phyloP scores from a whole-genome alignment of 768 basidiomycete genomes.

The Hericium coralloides region DNA sequence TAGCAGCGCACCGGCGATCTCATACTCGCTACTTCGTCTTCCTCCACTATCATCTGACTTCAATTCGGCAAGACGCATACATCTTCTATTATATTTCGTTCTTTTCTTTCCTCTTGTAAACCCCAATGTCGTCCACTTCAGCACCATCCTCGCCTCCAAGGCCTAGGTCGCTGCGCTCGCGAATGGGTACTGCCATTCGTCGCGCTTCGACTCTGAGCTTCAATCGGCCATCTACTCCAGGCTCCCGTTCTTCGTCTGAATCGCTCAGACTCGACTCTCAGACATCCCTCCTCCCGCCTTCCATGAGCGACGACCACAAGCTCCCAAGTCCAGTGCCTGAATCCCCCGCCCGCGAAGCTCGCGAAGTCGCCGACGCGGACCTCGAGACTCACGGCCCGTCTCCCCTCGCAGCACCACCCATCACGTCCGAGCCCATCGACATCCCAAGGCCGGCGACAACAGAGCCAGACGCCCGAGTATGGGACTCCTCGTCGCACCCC shows the following conservation, averaged over 20 bases:
- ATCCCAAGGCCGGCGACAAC: not conserved
- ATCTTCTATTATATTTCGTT: too few species aligned
- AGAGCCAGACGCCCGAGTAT: not conserved
- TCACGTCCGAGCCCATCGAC: conserved; percentile 5
- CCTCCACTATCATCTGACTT: not conserved
- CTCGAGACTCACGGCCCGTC: conserved; percentile 17
- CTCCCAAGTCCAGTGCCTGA: conserved; percentile 62
- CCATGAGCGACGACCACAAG: conserved; percentile 10
- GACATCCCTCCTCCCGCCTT: conserved; percentile 18
- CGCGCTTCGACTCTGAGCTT: conserved; percentile 13
- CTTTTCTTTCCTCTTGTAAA: too few species aligned
- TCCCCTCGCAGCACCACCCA: conserved; percentile 14
- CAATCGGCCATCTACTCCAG: conserved; percentile 3
- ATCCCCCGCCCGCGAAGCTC: conserved; percentile 53
- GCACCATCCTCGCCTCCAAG: conserved; percentile 3
- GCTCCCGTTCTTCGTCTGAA: conserved; percentile 9
- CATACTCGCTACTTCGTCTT: not conserved
- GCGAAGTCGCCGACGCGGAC: conserved; percentile 21
- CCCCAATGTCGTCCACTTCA: not conserved
- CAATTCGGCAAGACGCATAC: too few species aligned
- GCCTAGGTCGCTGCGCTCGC: conserved; percentile 8
- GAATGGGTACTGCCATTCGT: conserved; percentile 12
- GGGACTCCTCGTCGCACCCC: not conserved
- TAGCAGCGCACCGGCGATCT: conserved; percentile 2
- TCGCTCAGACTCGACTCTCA: conserved; percentile 27